Conservation (phyloP, 495 filamentous ascomycete species). For the Penicillium paxilli region DNA sequence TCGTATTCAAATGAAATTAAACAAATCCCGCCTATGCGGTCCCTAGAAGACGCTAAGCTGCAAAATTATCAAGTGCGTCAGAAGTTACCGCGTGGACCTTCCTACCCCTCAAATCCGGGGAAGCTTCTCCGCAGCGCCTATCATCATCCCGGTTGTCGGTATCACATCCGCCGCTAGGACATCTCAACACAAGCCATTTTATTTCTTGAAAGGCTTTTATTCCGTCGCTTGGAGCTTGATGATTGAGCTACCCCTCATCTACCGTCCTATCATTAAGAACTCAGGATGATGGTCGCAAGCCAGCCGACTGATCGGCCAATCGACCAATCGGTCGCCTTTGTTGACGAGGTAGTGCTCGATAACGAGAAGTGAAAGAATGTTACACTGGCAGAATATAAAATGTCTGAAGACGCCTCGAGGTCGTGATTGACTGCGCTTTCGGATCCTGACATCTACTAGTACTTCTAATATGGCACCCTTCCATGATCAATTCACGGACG, state of each 20-base stretch:
- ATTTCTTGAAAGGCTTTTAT: background rate
- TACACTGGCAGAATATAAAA: no score
- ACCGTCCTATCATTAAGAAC: background rate
- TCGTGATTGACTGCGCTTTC: no score
- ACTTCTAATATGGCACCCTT: slow-evolving; percentile 24
- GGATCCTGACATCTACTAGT: no score
- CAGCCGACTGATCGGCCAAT: slow-evolving; percentile 14
- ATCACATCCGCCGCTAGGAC: background rate
- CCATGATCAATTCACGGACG: slow-evolving; percentile 21
- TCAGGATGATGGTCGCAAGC: background rate
- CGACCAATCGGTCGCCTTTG: no score
- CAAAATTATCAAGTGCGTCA: background rate
- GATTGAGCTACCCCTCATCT: slow-evolving; percentile 1
- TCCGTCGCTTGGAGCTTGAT: slow-evolving; percentile 24
- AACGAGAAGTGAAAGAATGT: background rate
- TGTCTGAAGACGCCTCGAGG: no score
- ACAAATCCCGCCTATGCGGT: no score
- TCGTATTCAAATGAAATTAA: no score
- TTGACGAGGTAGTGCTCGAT: no score
- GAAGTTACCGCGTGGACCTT: slow-evolving; percentile 28
- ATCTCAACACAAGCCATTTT: background rate
- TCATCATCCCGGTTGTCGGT: background rate
- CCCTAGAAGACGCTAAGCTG: background rate
- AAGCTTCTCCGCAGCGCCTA: slow-evolving; percentile 19
- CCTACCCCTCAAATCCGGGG: slow-evolving; percentile 17